Evolutionary conservation across 768 basidiomycete species (phyloP).

Genomic region (Tricholoma matsutake): DNA sequence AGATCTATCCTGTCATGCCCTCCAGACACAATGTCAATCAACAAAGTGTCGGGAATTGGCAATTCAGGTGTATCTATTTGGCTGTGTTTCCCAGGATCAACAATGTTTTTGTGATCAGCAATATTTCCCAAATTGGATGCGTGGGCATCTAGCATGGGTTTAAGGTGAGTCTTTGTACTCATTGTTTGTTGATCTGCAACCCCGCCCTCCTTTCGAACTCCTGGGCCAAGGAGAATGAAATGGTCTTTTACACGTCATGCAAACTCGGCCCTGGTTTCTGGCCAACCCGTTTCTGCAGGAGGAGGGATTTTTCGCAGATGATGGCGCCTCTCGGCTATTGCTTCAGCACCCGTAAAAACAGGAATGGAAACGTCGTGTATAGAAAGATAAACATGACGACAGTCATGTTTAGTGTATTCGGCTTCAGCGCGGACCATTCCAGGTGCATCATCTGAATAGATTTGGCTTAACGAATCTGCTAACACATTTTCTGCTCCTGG

Average conservation of each 20-base stretch:
- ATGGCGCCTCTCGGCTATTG: background rate
- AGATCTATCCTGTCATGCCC: conserved; percentile 8
- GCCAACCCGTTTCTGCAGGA: background rate
- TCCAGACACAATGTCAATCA: background rate
- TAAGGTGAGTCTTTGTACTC: no score
- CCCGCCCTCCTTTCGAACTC: conserved; percentile 15
- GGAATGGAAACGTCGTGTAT: background rate
- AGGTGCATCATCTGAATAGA: conserved; percentile 8
- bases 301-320: background rate
- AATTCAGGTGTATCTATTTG: no score
- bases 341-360: conserved; percentile 6
- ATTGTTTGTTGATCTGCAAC: background rate
- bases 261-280: conserved; percentile 9
- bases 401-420: conserved; percentile 15
- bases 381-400: background rate
- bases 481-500: no score
- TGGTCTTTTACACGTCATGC: background rate
- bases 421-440: conserved; percentile 6
- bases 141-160: background rate
- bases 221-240: conserved; percentile 18
- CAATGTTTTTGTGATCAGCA: no score
- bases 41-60: background rate
- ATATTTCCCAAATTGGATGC: background rate
- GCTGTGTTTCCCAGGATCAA: no score
- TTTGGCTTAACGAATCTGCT: background rate